phyloP scores from a whole-genome alignment of 202 grass and related monocot species.

The Zizania palustris region DNA sequence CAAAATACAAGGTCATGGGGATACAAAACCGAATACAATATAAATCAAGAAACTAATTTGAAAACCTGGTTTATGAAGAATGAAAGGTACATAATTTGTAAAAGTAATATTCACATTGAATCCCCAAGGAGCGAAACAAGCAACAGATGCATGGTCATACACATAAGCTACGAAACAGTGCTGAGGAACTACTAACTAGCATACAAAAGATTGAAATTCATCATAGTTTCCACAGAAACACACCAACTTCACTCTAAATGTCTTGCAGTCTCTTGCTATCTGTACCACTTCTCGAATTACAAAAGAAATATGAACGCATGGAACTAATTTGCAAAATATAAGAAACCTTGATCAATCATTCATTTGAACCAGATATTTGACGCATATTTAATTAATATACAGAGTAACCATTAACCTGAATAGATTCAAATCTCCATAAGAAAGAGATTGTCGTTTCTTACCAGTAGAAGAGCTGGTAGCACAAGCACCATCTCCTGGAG shows the following conservation, averaged over 20 bases:
- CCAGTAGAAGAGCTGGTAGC: conserved; percentile 31
- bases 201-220: background rate
- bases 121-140: too few species aligned
- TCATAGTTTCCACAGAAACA: background rate
- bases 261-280: background rate
- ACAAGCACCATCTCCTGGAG: conserved; percentile 29
- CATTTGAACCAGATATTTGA: conserved; percentile 20
- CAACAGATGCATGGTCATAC: too few species aligned
- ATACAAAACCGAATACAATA: conserved; percentile 4
- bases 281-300: background rate
- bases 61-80: background rate
- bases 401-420: background rate
- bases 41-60: background rate
- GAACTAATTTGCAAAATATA: background rate
- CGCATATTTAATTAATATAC: background rate
- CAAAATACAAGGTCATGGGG: conserved; percentile 8
- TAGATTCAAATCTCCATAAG: conserved; percentile 1
- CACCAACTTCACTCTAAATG: background rate
- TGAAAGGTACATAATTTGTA: conserved; percentile 7
- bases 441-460: conserved; percentile 25
- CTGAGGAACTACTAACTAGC: too few species aligned
- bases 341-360: background rate
- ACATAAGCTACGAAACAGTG: too few species aligned
- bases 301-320: conserved; percentile 2
- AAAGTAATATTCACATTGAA: background rate